These are phyloP conservation scores for Kazachstania bromeliacearum DNA, from an alignment of 805 yeast species.

Conservation along the genomic window DNA sequence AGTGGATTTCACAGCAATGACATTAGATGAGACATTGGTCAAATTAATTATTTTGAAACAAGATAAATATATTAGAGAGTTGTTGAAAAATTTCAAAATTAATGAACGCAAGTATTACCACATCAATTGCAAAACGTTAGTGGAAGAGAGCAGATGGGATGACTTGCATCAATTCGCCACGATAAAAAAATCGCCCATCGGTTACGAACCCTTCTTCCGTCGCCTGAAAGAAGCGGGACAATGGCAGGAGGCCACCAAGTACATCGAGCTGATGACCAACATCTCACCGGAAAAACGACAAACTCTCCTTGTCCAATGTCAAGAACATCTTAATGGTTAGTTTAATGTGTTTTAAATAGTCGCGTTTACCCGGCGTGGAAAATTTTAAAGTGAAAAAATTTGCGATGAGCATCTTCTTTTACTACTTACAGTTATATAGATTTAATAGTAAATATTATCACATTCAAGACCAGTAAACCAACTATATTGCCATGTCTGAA, in stretches of 20 bases:
- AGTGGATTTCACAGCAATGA: conserved; percentile 32
- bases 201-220: conserved; percentile 54
- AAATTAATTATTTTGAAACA: conserved; percentile 42
- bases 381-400: conserved; percentile 1
- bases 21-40: conserved; percentile 41
- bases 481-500: conserved; percentile 6
- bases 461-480: background rate
- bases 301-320: conserved; percentile 41
- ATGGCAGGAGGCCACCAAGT: conserved; percentile 48
- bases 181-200: conserved; percentile 55
- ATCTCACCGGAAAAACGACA: conserved; percentile 39
- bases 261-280: conserved; percentile 43
- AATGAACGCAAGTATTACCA: conserved; percentile 49
- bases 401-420: conserved; percentile 5
- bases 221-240: conserved; percentile 47
- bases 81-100: conserved; percentile 46
- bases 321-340: background rate
- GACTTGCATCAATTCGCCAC: conserved; percentile 46
- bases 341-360: background rate
- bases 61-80: conserved; percentile 36
- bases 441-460: background rate
- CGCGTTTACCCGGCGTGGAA: conserved; percentile 4
- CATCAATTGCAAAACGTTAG: conserved; percentile 40
- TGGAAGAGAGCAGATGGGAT: conserved; percentile 43
- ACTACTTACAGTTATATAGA: background rate